These are phyloP conservation scores for Poa annua DNA, from an alignment of 176 grass and related monocot genomes.

Conservation along the genomic window DNA sequence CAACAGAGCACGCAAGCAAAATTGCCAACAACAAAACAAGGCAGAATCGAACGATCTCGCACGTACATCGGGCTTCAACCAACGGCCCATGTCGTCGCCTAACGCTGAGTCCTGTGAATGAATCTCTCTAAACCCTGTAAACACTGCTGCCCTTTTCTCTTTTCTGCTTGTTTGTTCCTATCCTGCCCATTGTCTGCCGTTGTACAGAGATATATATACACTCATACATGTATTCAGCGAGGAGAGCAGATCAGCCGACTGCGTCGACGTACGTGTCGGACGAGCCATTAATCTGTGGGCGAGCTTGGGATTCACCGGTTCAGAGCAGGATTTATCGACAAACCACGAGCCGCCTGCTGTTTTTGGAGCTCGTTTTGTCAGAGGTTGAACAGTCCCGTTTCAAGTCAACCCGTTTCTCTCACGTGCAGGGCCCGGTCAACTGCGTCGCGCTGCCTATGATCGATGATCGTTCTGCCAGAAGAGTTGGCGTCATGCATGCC, in stretches of 20 bases:
- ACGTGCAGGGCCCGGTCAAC: constrained; percentile 22
- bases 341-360: constrained; percentile 63
- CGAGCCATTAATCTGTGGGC: constrained; percentile 36
- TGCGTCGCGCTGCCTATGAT: background rate
- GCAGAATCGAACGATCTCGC: background rate
- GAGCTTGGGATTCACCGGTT: background rate
- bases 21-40: background rate
- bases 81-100: constrained; percentile 39
- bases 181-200: background rate
- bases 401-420: constrained; percentile 8
- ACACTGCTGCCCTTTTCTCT: background rate
- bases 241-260: background rate
- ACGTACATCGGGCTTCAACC: constrained; percentile 47
- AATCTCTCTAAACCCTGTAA: background rate
- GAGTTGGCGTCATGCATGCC: background rate
- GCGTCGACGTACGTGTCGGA: background rate
- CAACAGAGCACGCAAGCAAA: background rate
- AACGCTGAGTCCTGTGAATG: background rate
- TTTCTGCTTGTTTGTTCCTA: background rate
- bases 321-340: background rate
- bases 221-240: background rate
- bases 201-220: background rate
- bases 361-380: constrained; percentile 41
- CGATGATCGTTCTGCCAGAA: no score
- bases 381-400: background rate